A percentile compares a stretch with the other conserved stretches of the same genome.
Conservation (phyloP, 2,329 filamentous ascomycete genomes). For the Exophiala viscosa region DNA sequence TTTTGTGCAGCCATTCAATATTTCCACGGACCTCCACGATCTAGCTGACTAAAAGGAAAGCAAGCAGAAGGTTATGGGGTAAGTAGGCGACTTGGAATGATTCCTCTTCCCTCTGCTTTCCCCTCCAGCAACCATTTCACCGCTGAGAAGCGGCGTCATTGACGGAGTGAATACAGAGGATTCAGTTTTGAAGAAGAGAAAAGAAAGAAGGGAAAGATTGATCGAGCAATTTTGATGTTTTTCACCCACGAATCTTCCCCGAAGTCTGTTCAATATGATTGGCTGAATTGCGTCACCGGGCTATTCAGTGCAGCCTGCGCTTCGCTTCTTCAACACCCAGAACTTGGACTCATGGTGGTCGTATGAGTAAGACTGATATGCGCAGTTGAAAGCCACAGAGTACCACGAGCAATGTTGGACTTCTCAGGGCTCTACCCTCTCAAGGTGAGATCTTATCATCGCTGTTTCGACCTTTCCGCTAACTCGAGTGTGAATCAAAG, state of each 20-base stretch:
- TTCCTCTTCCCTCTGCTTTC: conserved; percentile 45
- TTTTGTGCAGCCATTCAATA: conserved; percentile 43
- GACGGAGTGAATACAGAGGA: conserved; percentile 49
- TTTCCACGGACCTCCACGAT: conserved; percentile 45
- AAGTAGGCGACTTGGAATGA: conserved; percentile 38
- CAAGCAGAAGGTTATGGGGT: conserved; percentile 40
- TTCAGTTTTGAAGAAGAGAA: conserved; percentile 40
- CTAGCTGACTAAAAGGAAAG: conserved; percentile 28
- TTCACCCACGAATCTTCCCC: not conserved
- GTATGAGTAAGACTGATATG: not conserved
- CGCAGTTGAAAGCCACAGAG: conserved; percentile 17
- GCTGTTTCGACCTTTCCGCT: conserved; percentile 4
- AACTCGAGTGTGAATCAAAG: conserved; percentile 32
- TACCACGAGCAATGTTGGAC: conserved; percentile 9
- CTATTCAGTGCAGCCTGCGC: conserved; percentile 26
- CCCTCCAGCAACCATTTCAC: conserved; percentile 39
- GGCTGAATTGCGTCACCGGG: conserved; percentile 25
- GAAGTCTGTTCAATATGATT: not conserved
- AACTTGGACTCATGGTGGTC: not conserved
- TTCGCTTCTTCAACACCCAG: not conserved
- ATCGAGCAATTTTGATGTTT: not conserved
- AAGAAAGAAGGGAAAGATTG: conserved; percentile 25
- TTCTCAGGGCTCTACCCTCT: conserved; percentile 49
- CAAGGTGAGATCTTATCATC: conserved; percentile 34
- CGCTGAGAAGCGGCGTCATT: conserved; percentile 34